A percentile compares a stretch with the other conserved stretches of the same genome.
Evolutionary conservation across 345 rosid genomes (phyloP).

Genomic region (Aquilaria sinensis): DNA sequence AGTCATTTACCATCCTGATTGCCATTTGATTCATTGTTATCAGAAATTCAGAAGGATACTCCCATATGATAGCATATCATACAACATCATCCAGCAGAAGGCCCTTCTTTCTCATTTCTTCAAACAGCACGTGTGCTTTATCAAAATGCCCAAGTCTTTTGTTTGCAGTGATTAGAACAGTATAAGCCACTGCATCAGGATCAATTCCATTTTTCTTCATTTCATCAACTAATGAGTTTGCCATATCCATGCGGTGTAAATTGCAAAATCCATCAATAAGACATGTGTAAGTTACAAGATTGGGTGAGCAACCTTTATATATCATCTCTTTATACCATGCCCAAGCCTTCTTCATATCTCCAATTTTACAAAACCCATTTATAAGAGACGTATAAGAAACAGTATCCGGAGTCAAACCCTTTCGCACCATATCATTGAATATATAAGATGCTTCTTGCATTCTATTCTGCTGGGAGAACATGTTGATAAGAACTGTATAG

Average conservation of each 20-base stretch:
- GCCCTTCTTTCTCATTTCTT: constrained; percentile 37
- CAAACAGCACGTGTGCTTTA: constrained; percentile 26
- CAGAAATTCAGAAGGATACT: too few species aligned
- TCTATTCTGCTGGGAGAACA: constrained; percentile 18
- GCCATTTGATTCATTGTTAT: too few species aligned
- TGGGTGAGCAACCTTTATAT: constrained; percentile 24
- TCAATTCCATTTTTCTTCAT: constrained; percentile 32
- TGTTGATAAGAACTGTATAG: constrained; percentile 37
- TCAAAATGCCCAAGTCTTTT: constrained; percentile 19
- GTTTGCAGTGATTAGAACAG: constrained; percentile 34
- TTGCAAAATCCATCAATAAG: constrained; percentile 43
- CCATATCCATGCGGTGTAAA: constrained; percentile 37
- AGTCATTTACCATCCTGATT: too few species aligned
- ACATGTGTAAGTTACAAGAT: constrained; percentile 41
- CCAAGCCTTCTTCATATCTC: constrained; percentile 39
- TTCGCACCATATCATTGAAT: constrained; percentile 30
- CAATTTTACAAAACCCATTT: constrained; percentile 35
- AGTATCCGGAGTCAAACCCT: constrained; percentile 35
- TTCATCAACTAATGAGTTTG: constrained; percentile 22
- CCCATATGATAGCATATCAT: too few species aligned
- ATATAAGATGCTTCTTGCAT: constrained; percentile 29
- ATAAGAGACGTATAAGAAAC: constrained; percentile 37
- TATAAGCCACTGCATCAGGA: constrained; percentile 40
- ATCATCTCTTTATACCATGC: constrained; percentile 27
- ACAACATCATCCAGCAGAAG: constrained; percentile 24